phyloP scores from a whole-genome alignment of 2,329 filamentous ascomycete species.

The Fusarium foetens region DNA sequence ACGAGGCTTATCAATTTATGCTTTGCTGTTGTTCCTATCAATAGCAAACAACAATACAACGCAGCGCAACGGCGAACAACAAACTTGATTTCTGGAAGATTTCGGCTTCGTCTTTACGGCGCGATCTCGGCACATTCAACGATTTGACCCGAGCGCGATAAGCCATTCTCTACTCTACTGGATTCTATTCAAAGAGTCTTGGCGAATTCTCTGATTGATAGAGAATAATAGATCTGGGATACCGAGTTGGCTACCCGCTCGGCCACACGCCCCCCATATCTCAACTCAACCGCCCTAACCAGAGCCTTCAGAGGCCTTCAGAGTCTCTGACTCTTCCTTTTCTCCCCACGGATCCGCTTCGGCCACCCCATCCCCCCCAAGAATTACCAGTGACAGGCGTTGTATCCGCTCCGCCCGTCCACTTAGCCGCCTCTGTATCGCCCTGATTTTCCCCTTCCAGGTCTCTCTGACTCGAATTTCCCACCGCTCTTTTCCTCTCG shows the following conservation, averaged over 20 bases:
- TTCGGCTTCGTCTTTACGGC: conserved; percentile 12
- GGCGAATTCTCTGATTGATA: conserved; percentile 28
- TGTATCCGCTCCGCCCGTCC: conserved; percentile 27
- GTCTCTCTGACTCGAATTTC: conserved; percentile 20
- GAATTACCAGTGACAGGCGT: conserved; percentile 7
- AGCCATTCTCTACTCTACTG: conserved; percentile 2
- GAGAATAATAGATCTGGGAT: conserved; percentile 22
- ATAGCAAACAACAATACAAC: not conserved
- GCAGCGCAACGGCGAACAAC: not conserved
- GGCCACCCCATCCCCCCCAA: not conserved
- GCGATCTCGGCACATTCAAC: conserved; percentile 15
- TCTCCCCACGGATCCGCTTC: conserved; percentile 21
- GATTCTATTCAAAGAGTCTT: conserved; percentile 14
- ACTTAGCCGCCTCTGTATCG: conserved; percentile 27
- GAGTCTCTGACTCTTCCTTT: conserved; percentile 18
- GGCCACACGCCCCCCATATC: conserved; percentile 8
- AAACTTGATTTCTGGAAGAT: conserved; percentile 23
- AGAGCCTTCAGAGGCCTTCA: not conserved
- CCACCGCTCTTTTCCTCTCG: conserved; percentile 35
- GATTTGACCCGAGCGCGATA: conserved; percentile 29
- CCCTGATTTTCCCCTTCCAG: conserved; percentile 21
- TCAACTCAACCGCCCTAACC: conserved; percentile 8
- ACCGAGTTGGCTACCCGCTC: conserved; percentile 8
- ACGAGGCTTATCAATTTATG: conserved; percentile 16
- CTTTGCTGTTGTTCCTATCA: conserved; percentile 1